Evolutionary conservation across 1,284 basidiomycete genomes (phyloP).

Genomic region (Malassezia pachydermatis): DNA sequence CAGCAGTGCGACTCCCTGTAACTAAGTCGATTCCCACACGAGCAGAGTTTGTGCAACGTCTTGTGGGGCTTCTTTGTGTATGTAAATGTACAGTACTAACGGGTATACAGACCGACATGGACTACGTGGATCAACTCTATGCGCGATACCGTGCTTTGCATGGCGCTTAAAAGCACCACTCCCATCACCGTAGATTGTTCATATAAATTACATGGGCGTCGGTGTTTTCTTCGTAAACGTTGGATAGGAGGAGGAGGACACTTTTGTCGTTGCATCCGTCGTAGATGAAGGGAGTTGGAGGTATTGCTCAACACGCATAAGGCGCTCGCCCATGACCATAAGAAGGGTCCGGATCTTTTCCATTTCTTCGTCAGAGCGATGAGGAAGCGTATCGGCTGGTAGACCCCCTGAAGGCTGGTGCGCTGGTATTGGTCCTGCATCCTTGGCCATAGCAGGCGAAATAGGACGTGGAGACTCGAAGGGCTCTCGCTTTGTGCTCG

Average conservation of each 20-base stretch:
- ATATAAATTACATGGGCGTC: not conserved
- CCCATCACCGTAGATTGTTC: not conserved
- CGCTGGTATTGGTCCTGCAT: too few relatives aligned
- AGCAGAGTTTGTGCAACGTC: conserved; percentile 15
- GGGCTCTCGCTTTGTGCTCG: too few relatives aligned
- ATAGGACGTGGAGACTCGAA: not conserved
- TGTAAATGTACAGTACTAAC: conserved; percentile 2
- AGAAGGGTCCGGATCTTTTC: conserved; percentile 17
- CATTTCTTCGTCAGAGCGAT: not conserved
- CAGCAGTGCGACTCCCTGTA: conserved; percentile 22
- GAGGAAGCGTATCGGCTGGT: too few relatives aligned
- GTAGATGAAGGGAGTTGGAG: conserved; percentile 1
- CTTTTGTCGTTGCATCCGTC: not conserved
- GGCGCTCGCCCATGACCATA: conserved; percentile 19
- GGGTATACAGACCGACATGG: conserved; percentile 29
- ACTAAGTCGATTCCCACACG: not conserved
- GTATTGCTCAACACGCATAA: conserved; percentile 16
- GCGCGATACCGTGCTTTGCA: conserved; percentile 20
- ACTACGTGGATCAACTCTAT: conserved; percentile 34
- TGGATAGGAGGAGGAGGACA: not conserved
- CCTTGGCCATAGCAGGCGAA: not conserved
- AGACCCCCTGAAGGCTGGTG: too few relatives aligned
- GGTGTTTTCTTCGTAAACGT: not conserved
- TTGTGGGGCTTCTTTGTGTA: conserved; percentile 8
- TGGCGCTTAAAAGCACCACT: too few relatives aligned